Evolutionary conservation across 2,329 filamentous ascomycete genomes (phyloP), one percentile per base, ranked within the genome.

Genomic region (Verticillium zaregamsianum): DNA sequence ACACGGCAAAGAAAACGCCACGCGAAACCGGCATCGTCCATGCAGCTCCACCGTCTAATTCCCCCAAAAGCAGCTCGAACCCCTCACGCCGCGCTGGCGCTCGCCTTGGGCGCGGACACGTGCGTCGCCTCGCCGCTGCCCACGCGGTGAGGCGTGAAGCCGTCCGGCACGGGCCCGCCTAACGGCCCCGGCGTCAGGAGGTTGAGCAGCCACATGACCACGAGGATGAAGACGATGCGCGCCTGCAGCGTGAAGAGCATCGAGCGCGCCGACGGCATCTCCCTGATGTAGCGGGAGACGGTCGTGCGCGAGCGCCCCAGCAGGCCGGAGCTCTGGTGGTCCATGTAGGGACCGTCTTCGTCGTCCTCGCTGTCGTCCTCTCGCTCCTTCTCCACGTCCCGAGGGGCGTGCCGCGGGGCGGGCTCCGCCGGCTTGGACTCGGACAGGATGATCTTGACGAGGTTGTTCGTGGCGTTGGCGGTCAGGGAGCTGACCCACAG

Each of bases 401-500:
- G 23, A 5, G 57, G 40, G 3, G 37, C 20, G 2, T 6, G 20
- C 5, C 40, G n/a, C 8, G 15, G 14, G 12, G 25, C 54, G 25
- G n/a, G 33, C 35, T 45, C 56, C 17, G n/a, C 32, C 17, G 33
- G 6, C 20, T 20, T 37, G 56, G 56, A n/a, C 14, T 39, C 31
- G 15, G 39, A 49, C 12, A 66, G 64, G n/a, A 70, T 45, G 5
- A 72, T 17, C 54, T 69, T 69, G 33, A 72, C 70, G 4, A 72
- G 66, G 6, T 49, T 37, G 5, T 62, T 63, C 0, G 70, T 71
- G 9, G 70, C 68, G 23, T 69, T 67, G 3, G 69, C 63, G 14
- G 69, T 66, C 3, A 62, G 45, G 58, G 69, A 66, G 32, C 70
- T 72, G 32, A 71, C 62, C 70, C 70, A 72, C 8, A 72, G 57